phyloP scores from a whole-genome alignment of 176 grass and related monocot species.

The Hsuehochloa calcarea region DNA sequence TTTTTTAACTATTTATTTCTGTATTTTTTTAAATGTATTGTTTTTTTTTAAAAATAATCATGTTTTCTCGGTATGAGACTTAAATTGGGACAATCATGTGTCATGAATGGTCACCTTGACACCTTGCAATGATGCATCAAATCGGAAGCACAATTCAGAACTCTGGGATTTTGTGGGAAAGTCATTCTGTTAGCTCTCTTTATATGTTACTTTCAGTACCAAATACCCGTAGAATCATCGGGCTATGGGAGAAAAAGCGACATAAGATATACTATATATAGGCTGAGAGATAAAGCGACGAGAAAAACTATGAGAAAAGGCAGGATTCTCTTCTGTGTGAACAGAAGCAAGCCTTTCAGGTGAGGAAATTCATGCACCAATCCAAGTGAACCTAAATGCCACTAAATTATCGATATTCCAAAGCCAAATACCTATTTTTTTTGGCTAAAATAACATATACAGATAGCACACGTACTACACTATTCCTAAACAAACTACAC shows the following conservation, averaged over 20 bases:
- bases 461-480: background rate
- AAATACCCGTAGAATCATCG: conserved; percentile 1
- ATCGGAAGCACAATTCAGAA: background rate
- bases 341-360: background rate
- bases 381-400: conserved; percentile 5
- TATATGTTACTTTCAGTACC: background rate
- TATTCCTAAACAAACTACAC: background rate
- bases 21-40: too few species aligned
- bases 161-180: background rate
- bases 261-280: background rate
- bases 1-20: too few species aligned
- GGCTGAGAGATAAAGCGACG: background rate
- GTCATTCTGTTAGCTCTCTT: background rate
- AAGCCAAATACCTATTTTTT: background rate
- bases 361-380: background rate
- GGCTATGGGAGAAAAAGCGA: conserved; percentile 1
- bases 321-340: background rate
- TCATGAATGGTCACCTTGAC: background rate
- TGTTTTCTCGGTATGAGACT: conserved; percentile 27
- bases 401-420: conserved; percentile 1
- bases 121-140: conserved; percentile 4
- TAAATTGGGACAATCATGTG: background rate
- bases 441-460: background rate
- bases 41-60: background rate
- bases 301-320: background rate